A percentile compares a stretch with the other conserved stretches of the same genome.
phyloP scores from a whole-genome alignment of 805 yeast species.

The Pichia paraexigua region DNA sequence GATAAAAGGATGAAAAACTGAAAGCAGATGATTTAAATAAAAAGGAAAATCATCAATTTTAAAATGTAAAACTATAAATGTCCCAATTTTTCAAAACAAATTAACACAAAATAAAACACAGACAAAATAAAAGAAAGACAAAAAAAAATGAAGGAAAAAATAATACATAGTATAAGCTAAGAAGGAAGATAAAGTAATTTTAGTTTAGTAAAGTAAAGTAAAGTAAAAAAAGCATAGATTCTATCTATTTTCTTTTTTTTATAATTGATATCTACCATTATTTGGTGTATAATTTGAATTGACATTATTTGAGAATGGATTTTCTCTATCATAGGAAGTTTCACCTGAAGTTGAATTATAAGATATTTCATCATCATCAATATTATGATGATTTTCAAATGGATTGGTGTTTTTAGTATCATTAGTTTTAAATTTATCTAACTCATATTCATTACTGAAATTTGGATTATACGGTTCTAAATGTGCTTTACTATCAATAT shows the following conservation, averaged over 20 bases:
- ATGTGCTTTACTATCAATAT: conserved; percentile 2
- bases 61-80: too few relatives aligned
- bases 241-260: too few relatives aligned
- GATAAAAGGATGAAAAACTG: too few relatives aligned
- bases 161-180: not conserved
- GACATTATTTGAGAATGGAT: conserved; percentile 3
- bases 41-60: too few relatives aligned
- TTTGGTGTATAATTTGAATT: not conserved
- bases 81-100: too few relatives aligned
- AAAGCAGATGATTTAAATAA: too few relatives aligned
- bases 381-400: conserved; percentile 1
- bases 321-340: not conserved
- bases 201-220: not conserved
- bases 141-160: not conserved
- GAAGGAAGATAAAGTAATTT: not conserved
- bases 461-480: conserved; percentile 5
- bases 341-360: not conserved
- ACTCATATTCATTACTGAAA: conserved; percentile 5
- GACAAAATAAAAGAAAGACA: not conserved
- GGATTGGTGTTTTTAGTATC: conserved; percentile 5
- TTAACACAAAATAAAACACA: too few relatives aligned
- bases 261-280: too few relatives aligned
- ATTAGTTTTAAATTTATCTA: not conserved
- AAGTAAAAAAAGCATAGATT: not conserved
- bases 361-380: conserved; percentile 5